Base-by-base conservation (phyloP, 148 eudicot genomes). In the Pharnaceum exiguum region DNA sequence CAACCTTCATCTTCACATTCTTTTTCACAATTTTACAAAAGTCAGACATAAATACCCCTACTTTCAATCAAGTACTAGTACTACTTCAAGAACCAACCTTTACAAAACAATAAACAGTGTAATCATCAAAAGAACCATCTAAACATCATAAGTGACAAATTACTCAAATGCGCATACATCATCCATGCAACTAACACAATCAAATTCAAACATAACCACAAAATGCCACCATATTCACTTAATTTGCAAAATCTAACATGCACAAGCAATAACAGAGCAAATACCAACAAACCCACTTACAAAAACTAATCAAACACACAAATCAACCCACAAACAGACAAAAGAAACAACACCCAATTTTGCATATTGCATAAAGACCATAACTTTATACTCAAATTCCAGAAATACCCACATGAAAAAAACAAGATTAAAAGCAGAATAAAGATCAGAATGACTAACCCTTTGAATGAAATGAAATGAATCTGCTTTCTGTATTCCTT, bases 371-470 rank as follows among this genome's bases (percentile, higher is more conserved):
- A 35, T 6, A 12, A 35, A 12, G 38, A 35, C 12, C 38, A 12
- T 6, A 35, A 35, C 12, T 12, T 12, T 7, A 35, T 35, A 35
- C 7, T n/a, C n/a, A n/a, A n/a, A n/a, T n/a, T n/a, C n/a, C n/a
- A n/a, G n/a, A n/a, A n/a, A n/a, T n/a, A n/a, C n/a, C n/a, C n/a
- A n/a, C n/a, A n/a, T n/a, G n/a, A 28, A 38, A 9, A 27, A 1
- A 21, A 47, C 1, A 1, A 29, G 15, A 40, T 6, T 29, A 12
- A 15, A 13, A 18, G 27, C 24, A 1, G 0, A 30, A 25, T 21
- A 24, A 50, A 67, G 40, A 51, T 40, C 48, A 57, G 31, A 44
- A 23, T 24, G 26, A 59, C 71, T 51, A 59, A 67, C 71, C 57
- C 3, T n/a, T n/a, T n/a, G n/a, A n/a, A n/a, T n/a, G 10, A 18